A percentile compares a stretch with the other conserved stretches of the same genome.
phyloP scores from a whole-genome alignment of 2,329 filamentous ascomycete species.

The Cytospora piceicola region DNA sequence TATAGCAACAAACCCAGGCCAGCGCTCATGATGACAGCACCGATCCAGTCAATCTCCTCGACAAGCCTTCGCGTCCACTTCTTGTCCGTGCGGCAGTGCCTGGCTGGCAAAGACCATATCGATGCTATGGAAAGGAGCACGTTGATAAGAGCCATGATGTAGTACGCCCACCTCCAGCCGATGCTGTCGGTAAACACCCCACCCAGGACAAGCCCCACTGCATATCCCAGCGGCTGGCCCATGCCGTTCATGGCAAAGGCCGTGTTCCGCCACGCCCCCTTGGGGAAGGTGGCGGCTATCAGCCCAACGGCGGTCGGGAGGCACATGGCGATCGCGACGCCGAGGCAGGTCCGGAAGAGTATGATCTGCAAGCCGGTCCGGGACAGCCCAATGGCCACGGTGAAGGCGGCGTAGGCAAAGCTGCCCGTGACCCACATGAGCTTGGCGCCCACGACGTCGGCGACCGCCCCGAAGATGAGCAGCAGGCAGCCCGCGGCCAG shows the following conservation, averaged over 20 bases:
- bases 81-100: too few species aligned
- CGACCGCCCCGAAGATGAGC: slow-evolving; percentile 32
- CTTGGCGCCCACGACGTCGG: slow-evolving; percentile 43
- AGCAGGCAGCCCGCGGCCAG: too few species aligned
- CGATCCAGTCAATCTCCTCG: slow-evolving; percentile 57
- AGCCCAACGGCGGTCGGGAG: slow-evolving; percentile 43
- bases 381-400: slow-evolving; percentile 41
- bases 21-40: slow-evolving; percentile 48
- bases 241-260: slow-evolving; percentile 50
- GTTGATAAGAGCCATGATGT: slow-evolving; percentile 41
- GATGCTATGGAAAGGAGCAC: slow-evolving; percentile 31
- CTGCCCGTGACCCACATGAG: slow-evolving; percentile 41
- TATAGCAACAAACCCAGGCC: slow-evolving; percentile 55
- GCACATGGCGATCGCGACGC: slow-evolving; percentile 43
- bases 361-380: slow-evolving; percentile 43
- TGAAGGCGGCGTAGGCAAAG: slow-evolving; percentile 40
- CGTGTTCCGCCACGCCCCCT: slow-evolving; percentile 42
- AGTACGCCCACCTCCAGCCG: slow-evolving; percentile 53
- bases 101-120: slow-evolving; percentile 42
- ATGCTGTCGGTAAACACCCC: slow-evolving; percentile 53
- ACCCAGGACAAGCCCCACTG: slow-evolving; percentile 52
- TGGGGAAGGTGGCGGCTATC: slow-evolving; percentile 43
- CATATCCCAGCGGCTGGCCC: slow-evolving; percentile 51
- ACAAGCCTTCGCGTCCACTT: slow-evolving; percentile 27
- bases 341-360: slow-evolving; percentile 41